phyloP scores from a whole-genome alignment of 192 early-diverging fungal species.

The Podila horticola region DNA sequence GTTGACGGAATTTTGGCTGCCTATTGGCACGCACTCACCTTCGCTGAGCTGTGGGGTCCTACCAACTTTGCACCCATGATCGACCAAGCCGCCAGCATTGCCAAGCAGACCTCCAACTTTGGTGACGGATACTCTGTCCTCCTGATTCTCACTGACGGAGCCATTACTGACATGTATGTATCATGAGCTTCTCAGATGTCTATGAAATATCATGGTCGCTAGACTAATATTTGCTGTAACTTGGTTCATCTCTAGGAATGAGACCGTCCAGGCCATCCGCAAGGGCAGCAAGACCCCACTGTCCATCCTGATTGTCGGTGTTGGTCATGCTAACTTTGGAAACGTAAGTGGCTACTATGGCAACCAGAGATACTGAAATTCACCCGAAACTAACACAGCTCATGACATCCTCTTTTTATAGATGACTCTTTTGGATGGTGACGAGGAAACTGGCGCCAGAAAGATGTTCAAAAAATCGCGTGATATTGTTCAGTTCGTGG shows the following conservation, averaged over 20 bases:
- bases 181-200: too few relatives aligned
- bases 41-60: slow-evolving; percentile 58
- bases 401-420: not conserved
- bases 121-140: slow-evolving; percentile 12
- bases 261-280: slow-evolving; percentile 56
- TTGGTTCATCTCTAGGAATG: slow-evolving; percentile 27
- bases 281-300: slow-evolving; percentile 53
- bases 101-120: not conserved
- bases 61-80: slow-evolving; percentile 66
- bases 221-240: not conserved
- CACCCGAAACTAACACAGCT: not conserved
- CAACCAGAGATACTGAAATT: too few relatives aligned
- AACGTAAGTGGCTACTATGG: too few relatives aligned
- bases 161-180: slow-evolving; percentile 43
- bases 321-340: slow-evolving; percentile 61
- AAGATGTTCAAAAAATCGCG: slow-evolving; percentile 33
- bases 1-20: slow-evolving; percentile 59
- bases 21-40: slow-evolving; percentile 52
- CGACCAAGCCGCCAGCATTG: slow-evolving; percentile 8
- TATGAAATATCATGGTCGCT: too few relatives aligned
- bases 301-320: slow-evolving; percentile 67
- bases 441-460: slow-evolving; percentile 27
- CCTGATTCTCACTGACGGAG: slow-evolving; percentile 39
- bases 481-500: slow-evolving; percentile 70
- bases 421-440: slow-evolving; percentile 63